Percentiles rank a stretch among this genome's conserved stretches.
Evolutionary conservation across 352 stramenopile species (phyloP).

Genomic region (Aphanomyces euteiches): DNA sequence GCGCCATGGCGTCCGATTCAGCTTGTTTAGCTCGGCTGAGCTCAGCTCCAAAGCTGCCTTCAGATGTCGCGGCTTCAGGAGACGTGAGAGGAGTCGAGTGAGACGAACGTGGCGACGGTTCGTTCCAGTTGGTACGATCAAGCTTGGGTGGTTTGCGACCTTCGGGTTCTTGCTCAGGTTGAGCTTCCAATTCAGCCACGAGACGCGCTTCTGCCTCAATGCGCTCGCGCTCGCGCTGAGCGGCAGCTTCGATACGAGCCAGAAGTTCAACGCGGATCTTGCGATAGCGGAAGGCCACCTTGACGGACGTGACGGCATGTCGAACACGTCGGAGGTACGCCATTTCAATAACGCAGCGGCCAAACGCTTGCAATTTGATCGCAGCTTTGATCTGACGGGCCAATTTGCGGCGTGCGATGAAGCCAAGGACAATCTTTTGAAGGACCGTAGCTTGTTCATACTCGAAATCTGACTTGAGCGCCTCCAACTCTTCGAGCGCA

Average conservation of each 20-base stretch:
- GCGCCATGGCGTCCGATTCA: neutral
- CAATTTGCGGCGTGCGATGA: slow-evolving; percentile 69
- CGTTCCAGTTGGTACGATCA: slow-evolving; percentile 1
- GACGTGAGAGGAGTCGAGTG: slow-evolving; percentile 25
- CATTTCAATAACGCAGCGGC: slow-evolving; percentile 69
- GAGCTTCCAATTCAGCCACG: neutral
- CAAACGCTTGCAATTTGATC: slow-evolving; percentile 77
- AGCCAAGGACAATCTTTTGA: slow-evolving; percentile 76
- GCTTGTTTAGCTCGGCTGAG: slow-evolving; percentile 9
- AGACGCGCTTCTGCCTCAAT: neutral
- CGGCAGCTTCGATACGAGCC: neutral
- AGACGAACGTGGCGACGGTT: slow-evolving; percentile 18
- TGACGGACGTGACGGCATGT: slow-evolving; percentile 64
- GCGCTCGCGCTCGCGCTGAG: neutral
- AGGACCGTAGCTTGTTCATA: slow-evolving; percentile 86
- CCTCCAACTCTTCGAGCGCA: slow-evolving; percentile 92
- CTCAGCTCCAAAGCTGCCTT: slow-evolving; percentile 20
- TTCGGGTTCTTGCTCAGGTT: neutral
- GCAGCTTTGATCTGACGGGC: slow-evolving; percentile 59
- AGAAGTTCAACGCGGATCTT: neutral
- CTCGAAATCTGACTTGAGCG: slow-evolving; percentile 89
- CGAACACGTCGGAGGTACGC: slow-evolving; percentile 69
- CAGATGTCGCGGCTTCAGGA: slow-evolving; percentile 20
- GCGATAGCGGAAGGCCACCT: slow-evolving; percentile 37
- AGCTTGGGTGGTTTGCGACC: neutral